phyloP scores from a whole-genome alignment of 2,329 filamentous ascomycete species.

The Beauveria rudraprayagi region DNA sequence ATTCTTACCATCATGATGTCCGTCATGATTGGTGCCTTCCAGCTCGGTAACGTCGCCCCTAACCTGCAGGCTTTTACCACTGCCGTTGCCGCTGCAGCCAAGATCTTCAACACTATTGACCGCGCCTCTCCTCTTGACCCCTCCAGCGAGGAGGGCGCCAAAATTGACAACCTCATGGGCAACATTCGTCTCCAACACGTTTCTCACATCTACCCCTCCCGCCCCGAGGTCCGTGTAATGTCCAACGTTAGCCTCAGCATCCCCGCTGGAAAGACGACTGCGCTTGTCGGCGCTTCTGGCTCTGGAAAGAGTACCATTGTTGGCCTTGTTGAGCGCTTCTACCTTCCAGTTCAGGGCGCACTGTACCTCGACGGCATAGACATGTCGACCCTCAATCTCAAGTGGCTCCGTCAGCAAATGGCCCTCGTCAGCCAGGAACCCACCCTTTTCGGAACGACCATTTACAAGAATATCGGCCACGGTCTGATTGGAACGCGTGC shows the following conservation, averaged over 20 bases:
- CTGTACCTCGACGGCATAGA: conserved; percentile 79
- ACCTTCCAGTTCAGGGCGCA: conserved; percentile 73
- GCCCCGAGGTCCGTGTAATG: conserved; percentile 86
- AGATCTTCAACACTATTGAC: conserved; percentile 93
- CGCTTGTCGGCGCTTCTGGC: conserved; percentile 86
- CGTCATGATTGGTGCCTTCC: conserved; percentile 88
- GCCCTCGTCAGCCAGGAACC: conserved; percentile 91
- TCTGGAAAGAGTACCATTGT: conserved; percentile 94
- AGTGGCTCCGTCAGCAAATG: conserved; percentile 88
- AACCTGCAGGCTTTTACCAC: conserved; percentile 82
- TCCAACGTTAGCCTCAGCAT: conserved; percentile 70
- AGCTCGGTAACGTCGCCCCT: conserved; percentile 78
- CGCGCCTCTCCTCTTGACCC: conserved; percentile 78
- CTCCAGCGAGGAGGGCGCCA: conserved; percentile 59
- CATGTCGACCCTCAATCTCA: conserved; percentile 72
- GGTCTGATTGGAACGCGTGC: conserved; percentile 78
- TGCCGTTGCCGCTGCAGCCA: conserved; percentile 73
- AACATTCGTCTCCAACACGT: conserved; percentile 73
- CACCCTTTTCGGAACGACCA: conserved; percentile 80
- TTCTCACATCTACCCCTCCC: conserved; percentile 90
- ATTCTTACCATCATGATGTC: conserved; percentile 83
- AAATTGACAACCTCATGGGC: conserved; percentile 64
- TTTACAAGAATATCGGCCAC: conserved; percentile 83
- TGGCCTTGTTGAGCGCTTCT: conserved; percentile 88
- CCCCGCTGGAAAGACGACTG: conserved; percentile 85